Conservation (phyloP, 140 eudicot species). For the Bidens hawaiensis region DNA sequence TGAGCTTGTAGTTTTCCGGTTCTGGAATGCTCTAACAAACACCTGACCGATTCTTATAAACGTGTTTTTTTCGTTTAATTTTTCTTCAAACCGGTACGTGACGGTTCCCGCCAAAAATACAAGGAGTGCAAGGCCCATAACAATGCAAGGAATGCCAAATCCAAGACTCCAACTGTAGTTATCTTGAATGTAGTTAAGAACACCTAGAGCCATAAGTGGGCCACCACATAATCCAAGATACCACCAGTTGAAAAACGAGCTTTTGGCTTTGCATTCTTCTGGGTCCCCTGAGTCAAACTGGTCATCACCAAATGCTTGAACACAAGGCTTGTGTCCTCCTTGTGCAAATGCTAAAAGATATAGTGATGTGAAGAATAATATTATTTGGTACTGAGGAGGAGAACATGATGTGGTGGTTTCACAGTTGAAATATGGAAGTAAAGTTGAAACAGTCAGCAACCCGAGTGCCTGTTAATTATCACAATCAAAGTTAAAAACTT, state of each 20-base stretch:
- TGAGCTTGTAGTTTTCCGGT: slow-evolving; percentile 30
- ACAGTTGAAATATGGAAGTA: slow-evolving; percentile 35
- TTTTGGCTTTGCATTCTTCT: slow-evolving; percentile 47
- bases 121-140: slow-evolving; percentile 45
- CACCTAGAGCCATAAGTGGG: slow-evolving; percentile 22
- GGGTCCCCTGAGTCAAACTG: slow-evolving; percentile 52
- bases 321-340: slow-evolving; percentile 67
- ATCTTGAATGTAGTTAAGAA: slow-evolving; percentile 49
- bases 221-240: slow-evolving; percentile 50
- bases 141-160: slow-evolving; percentile 67
- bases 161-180: slow-evolving; percentile 67
- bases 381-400: slow-evolving; percentile 35
- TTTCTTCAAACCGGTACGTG: slow-evolving; percentile 39
- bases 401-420: slow-evolving; percentile 27
- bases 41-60: slow-evolving; percentile 40
- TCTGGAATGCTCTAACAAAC: slow-evolving; percentile 38
- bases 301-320: slow-evolving; percentile 63
- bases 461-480: slow-evolving; percentile 48
- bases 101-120: slow-evolving; percentile 47
- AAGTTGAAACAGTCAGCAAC: slow-evolving; percentile 43
- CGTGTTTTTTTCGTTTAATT: slow-evolving; percentile 35
- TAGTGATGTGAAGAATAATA: slow-evolving; percentile 43
- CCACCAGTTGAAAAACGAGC: slow-evolving; percentile 75
- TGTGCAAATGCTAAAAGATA: slow-evolving; percentile 51
- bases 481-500: neutral